These are phyloP conservation scores for Scheffersomyces stipitis DNA, from an alignment of 805 yeast genomes.

Conservation along the genomic window DNA sequence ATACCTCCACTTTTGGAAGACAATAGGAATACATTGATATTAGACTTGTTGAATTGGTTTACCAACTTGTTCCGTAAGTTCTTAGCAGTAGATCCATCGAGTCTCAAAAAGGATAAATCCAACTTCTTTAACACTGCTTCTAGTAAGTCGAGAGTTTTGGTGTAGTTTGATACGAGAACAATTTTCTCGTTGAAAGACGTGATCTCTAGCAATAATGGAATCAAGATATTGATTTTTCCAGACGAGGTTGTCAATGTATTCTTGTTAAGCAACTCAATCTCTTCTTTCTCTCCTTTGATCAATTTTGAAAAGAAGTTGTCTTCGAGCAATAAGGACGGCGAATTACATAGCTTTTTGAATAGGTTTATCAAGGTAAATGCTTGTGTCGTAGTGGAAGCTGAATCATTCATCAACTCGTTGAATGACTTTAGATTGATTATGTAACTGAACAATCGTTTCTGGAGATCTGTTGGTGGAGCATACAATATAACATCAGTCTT, in stretches of 20 bases:
- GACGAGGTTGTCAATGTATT: conserved; percentile 11
- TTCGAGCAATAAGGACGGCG: conserved; percentile 60
- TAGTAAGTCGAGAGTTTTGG: conserved; percentile 79
- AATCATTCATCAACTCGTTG: conserved; percentile 25
- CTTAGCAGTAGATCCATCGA: conserved; percentile 84
- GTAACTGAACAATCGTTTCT: conserved; percentile 53
- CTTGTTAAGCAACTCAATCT: conserved; percentile 8
- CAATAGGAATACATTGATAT: conserved; percentile 64
- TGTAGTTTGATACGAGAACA: conserved; percentile 84
- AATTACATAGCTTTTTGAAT: conserved; percentile 79
- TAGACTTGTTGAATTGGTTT: conserved; percentile 58
- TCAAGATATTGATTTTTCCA: conserved; percentile 68
- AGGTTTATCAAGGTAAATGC: conserved; percentile 68
- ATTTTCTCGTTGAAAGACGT: conserved; percentile 58
- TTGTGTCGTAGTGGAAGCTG: conserved; percentile 33
- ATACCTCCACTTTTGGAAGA: conserved; percentile 94
- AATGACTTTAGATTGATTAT: conserved; percentile 42
- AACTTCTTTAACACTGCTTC: conserved; percentile 54
- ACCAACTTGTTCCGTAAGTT: conserved; percentile 66
- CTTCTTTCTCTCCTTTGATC: conserved; percentile 9
- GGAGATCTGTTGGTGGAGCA: conserved; percentile 70
- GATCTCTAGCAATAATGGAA: conserved; percentile 55
- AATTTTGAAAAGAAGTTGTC: conserved; percentile 44
- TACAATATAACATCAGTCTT: conserved; percentile 76
- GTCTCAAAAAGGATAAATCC: conserved; percentile 53